Base-by-base conservation (phyloP, 2,329 filamentous ascomycete genomes). In the Aureobasidium pullulans region DNA sequence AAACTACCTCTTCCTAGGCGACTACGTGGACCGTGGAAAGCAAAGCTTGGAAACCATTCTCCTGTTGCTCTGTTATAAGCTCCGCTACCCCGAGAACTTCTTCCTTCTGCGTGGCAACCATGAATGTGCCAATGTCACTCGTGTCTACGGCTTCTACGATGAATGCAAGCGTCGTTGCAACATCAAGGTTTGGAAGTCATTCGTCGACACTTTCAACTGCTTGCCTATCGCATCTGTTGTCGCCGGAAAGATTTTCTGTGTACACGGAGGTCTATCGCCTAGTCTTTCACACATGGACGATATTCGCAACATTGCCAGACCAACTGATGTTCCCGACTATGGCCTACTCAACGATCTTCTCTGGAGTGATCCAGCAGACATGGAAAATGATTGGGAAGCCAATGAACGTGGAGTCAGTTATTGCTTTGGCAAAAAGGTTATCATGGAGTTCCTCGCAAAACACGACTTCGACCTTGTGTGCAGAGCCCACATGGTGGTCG, bases 391-490 rank as follows among this genome's bases (percentile, higher is more conserved):
- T 67, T 99, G 94, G 94, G 93, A 97, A 71, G 90, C 91, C 16
- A 99, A 97, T 64, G 94, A 99, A 73, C 81, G 94, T 70, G 94
- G 94, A 54, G 94, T 99, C 50, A 96, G 92, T 71, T 99, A 97
- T 72, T 97, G 94, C 71, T 99, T 99, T 71, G 93, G 93, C 49
- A 97, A 97, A 75, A 94, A 95, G 70, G 93, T 99, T 64, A 97
- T 99, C 63, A 92, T 92, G 72, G 91, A 97, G 67, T 99, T 99
- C 72, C 77, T 99, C 64, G 87, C 91, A 61, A 85, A 89, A 59
- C 94, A 99, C 71, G 94, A 99, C 74, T 97, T 99, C 71, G 94
- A 99, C 73, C 79, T 99, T 53, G 93, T 99, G 56, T 99, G 94
- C 72, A 87, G 94, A 65, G 94, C 94, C 50, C 94, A 99, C 76